These are phyloP conservation scores for Firmiana major DNA, from an alignment of 345 rosid species.

Conservation along the genomic window DNA sequence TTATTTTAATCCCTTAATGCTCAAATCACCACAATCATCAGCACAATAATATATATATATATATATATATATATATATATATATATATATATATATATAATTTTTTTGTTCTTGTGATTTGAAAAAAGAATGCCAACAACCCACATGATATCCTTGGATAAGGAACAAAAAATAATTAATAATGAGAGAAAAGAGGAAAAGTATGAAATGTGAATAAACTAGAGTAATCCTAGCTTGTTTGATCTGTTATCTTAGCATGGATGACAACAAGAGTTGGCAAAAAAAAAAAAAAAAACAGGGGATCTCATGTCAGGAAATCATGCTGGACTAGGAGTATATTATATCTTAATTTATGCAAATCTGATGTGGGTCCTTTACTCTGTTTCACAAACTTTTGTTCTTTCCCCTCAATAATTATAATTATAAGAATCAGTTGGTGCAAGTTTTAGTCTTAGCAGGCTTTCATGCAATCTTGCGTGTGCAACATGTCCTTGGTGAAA, in stretches of 20 bases:
- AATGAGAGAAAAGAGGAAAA: background rate
- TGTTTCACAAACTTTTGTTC: background rate
- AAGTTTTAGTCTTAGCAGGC: background rate
- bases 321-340: background rate
- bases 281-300: background rate
- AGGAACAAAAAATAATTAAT: background rate
- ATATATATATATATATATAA: no score
- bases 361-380: conserved; percentile 1
- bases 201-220: conserved; percentile 1
- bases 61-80: no score
- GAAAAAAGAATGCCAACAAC: background rate
- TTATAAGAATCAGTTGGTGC: background rate
- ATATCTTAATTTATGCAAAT: background rate
- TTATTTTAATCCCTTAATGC: background rate
- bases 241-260: background rate
- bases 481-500: background rate
- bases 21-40: conserved; percentile 7
- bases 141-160: background rate
- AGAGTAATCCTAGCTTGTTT: conserved; percentile 1
- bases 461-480: background rate
- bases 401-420: background rate
- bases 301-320: background rate
- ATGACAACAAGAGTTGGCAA: background rate
- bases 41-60: background rate
- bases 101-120: background rate